Percentiles rank a stretch among this genome's conserved stretches.
Evolutionary conservation across 805 yeast genomes (phyloP).

Genomic region (Saccharomycopsis sp.): DNA sequence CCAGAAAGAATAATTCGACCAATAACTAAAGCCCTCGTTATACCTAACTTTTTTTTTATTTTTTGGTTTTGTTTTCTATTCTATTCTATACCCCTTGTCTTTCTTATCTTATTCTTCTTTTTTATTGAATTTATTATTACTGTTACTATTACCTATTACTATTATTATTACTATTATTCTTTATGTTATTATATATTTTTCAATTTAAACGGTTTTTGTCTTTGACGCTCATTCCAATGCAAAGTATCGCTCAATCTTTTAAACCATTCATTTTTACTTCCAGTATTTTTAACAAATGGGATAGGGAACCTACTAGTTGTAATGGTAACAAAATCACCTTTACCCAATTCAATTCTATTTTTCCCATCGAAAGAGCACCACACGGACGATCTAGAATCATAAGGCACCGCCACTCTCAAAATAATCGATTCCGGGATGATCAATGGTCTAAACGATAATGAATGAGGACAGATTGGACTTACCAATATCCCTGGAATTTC

Average conservation of each 20-base stretch:
- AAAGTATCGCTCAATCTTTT: conserved; percentile 30
- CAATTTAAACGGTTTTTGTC: conserved; percentile 26
- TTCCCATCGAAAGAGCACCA: conserved; percentile 35
- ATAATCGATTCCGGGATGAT: conserved; percentile 38
- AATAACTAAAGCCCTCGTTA: too few relatives aligned
- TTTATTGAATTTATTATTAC: too few relatives aligned
- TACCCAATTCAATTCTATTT: conserved; percentile 27
- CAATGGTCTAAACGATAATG: conserved; percentile 46
- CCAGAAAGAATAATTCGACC: conserved; percentile 18
- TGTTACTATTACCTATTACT: too few relatives aligned
- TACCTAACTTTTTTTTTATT: too few relatives aligned
- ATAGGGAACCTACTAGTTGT: conserved; percentile 31
- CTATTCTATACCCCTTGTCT: too few relatives aligned
- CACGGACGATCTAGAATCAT: conserved; percentile 29
- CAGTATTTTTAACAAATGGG: conserved; percentile 26
- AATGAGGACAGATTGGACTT: conserved; percentile 52
- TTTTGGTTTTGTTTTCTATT: too few relatives aligned
- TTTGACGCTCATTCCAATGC: conserved; percentile 32
- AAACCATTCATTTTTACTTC: conserved; percentile 28
- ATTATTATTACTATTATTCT: too few relatives aligned
- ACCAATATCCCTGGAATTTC: conserved; percentile 46
- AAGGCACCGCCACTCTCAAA: conserved; percentile 30
- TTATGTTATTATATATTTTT: not conserved
- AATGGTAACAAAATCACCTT: conserved; percentile 30
- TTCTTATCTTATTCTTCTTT: too few relatives aligned